A percentile compares a stretch with the other conserved stretches of the same genome.
These are phyloP conservation scores for Lactarius quietus DNA, from an alignment of 768 basidiomycete genomes.

Conservation along the genomic window DNA sequence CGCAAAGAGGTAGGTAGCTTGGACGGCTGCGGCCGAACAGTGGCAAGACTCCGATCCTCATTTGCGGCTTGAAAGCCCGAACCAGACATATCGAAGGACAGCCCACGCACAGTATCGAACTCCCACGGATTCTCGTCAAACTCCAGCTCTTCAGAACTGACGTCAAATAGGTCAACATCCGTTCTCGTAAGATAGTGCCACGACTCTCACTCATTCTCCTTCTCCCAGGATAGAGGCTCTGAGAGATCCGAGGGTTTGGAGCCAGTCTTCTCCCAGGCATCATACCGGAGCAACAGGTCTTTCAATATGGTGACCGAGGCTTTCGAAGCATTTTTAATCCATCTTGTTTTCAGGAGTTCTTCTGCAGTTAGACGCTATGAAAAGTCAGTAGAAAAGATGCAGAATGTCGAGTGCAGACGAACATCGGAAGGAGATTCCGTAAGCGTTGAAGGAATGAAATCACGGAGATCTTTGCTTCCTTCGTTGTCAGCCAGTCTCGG, in stretches of 20 bases:
- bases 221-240: constrained; percentile 68
- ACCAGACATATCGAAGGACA: constrained; percentile 28
- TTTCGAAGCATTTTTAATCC: constrained; percentile 80
- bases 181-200: constrained; percentile 21
- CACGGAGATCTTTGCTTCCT: constrained; percentile 81
- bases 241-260: constrained; percentile 39
- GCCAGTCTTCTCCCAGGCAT: constrained; percentile 59
- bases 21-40: constrained; percentile 49
- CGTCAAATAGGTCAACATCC: constrained; percentile 29
- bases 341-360: constrained; percentile 81
- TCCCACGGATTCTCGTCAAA: constrained; percentile 56
- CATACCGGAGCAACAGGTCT: constrained; percentile 77
- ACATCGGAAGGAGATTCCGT: constrained; percentile 80
- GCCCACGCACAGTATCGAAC: constrained; percentile 66
- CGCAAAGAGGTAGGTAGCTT: constrained; percentile 75
- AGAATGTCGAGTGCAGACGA: constrained; percentile 27
- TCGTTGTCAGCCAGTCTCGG: constrained; percentile 74
- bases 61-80: constrained; percentile 8
- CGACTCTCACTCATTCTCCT: constrained; percentile 46
- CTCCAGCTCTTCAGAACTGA: constrained; percentile 11
- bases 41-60: constrained; percentile 34
- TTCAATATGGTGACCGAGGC: constrained; percentile 62
- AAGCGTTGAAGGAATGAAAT: constrained; percentile 81
- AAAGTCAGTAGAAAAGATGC: neutral
- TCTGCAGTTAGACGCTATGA: constrained; percentile 82